Percentiles rank a stretch among this genome's conserved stretches.
These are phyloP conservation scores for Neurospora sp. DNA, from an alignment of 495 filamentous ascomycete genomes.

Conservation along the genomic window DNA sequence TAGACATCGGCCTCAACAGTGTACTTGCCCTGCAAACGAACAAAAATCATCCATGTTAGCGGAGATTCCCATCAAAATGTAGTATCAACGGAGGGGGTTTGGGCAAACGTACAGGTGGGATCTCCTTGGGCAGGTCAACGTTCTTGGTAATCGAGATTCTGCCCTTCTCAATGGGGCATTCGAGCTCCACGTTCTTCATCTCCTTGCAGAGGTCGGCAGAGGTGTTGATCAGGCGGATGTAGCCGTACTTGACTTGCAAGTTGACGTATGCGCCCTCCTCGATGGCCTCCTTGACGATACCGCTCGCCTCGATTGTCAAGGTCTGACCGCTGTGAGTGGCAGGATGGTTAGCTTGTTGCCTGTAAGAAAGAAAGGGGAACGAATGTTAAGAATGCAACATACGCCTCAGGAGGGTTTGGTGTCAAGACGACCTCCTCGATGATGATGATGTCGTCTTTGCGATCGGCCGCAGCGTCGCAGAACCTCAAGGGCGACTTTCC, in stretches of 20 bases:
- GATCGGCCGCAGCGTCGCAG: conserved; percentile 47
- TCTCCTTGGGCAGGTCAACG: conserved; percentile 74
- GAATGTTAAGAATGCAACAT: conserved; percentile 29
- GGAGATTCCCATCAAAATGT: neutral
- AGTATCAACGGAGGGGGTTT: neutral
- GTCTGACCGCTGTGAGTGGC: conserved; percentile 51
- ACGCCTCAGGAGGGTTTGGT: conserved; percentile 86
- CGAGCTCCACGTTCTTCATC: conserved; percentile 73
- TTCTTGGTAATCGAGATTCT: conserved; percentile 61
- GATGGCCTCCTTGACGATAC: conserved; percentile 57
- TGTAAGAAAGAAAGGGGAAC: neutral
- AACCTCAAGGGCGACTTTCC: conserved; percentile 68
- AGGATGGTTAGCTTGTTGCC: neutral
- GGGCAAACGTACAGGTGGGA: conserved; percentile 68
- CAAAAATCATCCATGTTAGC: neutral
- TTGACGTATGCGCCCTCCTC: conserved; percentile 69
- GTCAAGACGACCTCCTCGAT: conserved; percentile 70
- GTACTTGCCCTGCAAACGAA: conserved; percentile 64
- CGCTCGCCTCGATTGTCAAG: conserved; percentile 70
- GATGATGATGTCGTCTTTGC: conserved; percentile 50
- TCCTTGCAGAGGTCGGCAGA: conserved; percentile 77
- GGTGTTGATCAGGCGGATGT: conserved; percentile 79
- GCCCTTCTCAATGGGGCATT: conserved; percentile 80
- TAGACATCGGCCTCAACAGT: conserved; percentile 78
- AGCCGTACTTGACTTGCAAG: conserved; percentile 82